These are phyloP conservation scores for Cryphonectria naterciae DNA, from an alignment of 2,329 filamentous ascomycete species.

Conservation along the genomic window DNA sequence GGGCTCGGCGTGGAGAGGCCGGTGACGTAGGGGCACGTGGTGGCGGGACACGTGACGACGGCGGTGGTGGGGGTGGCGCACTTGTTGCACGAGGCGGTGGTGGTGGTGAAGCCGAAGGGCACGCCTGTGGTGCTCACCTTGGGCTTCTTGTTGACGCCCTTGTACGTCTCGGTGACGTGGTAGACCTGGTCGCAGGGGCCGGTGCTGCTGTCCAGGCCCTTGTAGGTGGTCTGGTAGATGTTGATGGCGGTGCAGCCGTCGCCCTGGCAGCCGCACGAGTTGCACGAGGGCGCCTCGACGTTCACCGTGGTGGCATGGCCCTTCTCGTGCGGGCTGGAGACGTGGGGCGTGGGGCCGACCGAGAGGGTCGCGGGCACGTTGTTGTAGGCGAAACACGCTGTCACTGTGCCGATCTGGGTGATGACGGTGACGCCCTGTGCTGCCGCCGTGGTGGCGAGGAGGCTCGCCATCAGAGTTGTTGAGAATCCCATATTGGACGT, in stretches of 20 bases:
- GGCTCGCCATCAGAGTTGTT: constrained; percentile 1
- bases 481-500: constrained; percentile 4
- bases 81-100: background rate
- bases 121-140: background rate
- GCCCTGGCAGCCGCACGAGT: constrained; percentile 19
- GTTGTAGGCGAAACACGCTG: background rate
- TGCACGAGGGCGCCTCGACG: constrained; percentile 15
- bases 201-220: background rate
- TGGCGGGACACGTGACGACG: constrained; percentile 7
- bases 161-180: constrained; percentile 13
- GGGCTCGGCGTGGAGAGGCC: constrained; percentile 14
- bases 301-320: constrained; percentile 13
- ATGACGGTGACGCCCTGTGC: constrained; percentile 1
- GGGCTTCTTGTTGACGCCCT: constrained; percentile 4
- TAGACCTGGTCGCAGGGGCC: constrained; percentile 13
- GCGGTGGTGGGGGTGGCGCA: constrained; percentile 4
- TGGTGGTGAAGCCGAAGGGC: constrained; percentile 18
- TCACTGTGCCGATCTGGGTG: constrained; percentile 6
- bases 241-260: constrained; percentile 10
- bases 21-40: constrained; percentile 16
- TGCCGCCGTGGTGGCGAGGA: background rate
- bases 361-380: background rate
- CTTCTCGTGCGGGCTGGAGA: constrained; percentile 1
- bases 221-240: constrained; percentile 13
- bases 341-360: constrained; percentile 4